phyloP scores from a whole-genome alignment of 805 yeast genomes.

The Hanseniaspora lachancei region DNA sequence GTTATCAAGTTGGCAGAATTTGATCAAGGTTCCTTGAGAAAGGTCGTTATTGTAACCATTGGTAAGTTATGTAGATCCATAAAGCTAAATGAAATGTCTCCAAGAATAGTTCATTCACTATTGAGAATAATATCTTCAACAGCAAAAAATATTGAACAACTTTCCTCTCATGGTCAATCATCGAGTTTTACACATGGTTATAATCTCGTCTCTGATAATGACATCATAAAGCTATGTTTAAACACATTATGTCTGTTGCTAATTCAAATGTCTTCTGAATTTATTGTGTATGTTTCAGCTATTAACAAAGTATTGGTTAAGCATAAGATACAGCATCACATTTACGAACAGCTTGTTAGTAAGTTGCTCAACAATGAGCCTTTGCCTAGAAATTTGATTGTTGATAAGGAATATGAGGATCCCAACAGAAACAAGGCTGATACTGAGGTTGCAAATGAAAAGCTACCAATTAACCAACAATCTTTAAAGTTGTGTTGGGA shows the following conservation, averaged over 20 bases:
- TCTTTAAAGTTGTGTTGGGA: constrained; percentile 79
- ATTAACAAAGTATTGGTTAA: constrained; percentile 53
- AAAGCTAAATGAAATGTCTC: constrained; percentile 71
- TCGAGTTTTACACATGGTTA: neutral
- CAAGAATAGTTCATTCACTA: constrained; percentile 78
- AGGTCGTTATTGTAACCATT: constrained; percentile 66
- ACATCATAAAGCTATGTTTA: constrained; percentile 50
- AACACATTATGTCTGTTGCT: constrained; percentile 68
- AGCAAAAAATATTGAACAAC: constrained; percentile 15
- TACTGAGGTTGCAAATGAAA: constrained; percentile 56
- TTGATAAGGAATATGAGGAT: constrained; percentile 48
- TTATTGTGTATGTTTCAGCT: constrained; percentile 72
- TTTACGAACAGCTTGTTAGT: constrained; percentile 69
- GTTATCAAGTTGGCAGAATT: constrained; percentile 69
- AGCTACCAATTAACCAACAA: constrained; percentile 56
- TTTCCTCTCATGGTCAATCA: neutral
- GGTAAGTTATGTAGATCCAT: constrained; percentile 69
- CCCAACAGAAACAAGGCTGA: constrained; percentile 26
- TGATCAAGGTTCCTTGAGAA: constrained; percentile 44
- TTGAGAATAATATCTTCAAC: constrained; percentile 44
- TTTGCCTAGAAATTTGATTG: constrained; percentile 58
- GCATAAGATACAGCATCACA: constrained; percentile 53
- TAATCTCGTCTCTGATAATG: constrained; percentile 24
- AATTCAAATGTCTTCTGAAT: constrained; percentile 72
- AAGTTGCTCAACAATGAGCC: constrained; percentile 75